These are phyloP conservation scores for Penicillium ucsense DNA, from an alignment of 495 filamentous ascomycete genomes.

Conservation along the genomic window DNA sequence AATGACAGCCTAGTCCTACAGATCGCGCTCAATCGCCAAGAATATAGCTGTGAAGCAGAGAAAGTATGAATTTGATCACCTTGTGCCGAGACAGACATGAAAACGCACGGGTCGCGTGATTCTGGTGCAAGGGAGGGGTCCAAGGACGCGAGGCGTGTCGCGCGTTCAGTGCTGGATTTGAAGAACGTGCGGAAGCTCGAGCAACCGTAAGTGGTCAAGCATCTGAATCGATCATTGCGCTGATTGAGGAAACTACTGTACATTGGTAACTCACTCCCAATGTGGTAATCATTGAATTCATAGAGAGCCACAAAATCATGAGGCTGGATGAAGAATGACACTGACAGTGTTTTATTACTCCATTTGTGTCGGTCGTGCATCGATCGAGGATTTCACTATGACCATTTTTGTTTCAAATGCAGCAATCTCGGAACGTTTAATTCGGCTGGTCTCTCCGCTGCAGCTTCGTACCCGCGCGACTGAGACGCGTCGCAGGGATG, in stretches of 20 bases:
- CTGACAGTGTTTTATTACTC: no score
- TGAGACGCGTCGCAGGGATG: conserved; percentile 8
- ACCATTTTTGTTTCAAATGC: no score
- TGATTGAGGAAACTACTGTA: background rate
- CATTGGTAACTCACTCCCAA: no score
- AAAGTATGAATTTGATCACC: background rate
- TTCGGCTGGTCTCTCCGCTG: background rate
- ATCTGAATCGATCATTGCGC: background rate
- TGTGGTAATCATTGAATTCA: no score
- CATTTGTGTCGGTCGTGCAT: no score
- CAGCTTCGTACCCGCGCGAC: conserved; percentile 2
- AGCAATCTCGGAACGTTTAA: background rate
- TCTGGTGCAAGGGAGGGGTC: conserved; percentile 1
- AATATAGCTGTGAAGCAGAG: background rate
- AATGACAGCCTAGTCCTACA: no score
- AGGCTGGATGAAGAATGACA: no score
- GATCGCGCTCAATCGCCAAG: no score
- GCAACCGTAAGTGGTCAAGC: background rate
- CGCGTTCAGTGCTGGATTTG: conserved; percentile 1
- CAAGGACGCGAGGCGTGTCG: conserved; percentile 4
- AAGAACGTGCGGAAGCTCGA: background rate
- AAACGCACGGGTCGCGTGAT: background rate
- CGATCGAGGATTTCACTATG: no score
- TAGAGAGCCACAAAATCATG: no score
- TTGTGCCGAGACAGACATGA: background rate